Base-by-base conservation (phyloP, 768 basidiomycete species). In the Boletus rex-veris region DNA sequence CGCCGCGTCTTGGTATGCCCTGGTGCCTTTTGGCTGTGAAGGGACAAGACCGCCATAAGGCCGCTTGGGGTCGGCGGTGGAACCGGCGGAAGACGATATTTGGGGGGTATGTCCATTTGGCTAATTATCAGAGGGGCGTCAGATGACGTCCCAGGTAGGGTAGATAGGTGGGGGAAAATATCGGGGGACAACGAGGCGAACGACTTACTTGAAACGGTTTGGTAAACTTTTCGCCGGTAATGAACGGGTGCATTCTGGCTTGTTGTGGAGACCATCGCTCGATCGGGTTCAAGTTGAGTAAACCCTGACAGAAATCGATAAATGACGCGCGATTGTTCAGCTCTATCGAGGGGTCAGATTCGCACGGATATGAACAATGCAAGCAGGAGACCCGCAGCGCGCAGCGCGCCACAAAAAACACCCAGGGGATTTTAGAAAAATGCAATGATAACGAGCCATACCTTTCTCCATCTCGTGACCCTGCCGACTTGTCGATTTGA, bases 261-360 rank as follows among this genome's bases (percentile, higher is more conserved):
- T 99, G 95, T 65, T 97, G 93, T 24, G 97, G 96, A 11, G 95
- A 88, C 97, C 97, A 99, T 51, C 97, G 81, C 54, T 92, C 89
- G 51, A 96, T 85, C 16, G 97, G 96, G 65, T 98, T 93, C 74
- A 99, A 74, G 68, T 97, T 88, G 56, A 99, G 78, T 19, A 98
- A 78, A 33, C 97, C 97, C 69, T 90, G 86, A 53, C 94, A 96
- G 72, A 99, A 98, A 73, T 99, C 95, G 72, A 98, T 92, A 74
- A 99, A 98, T 14, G 96, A 89, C 45, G 90, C 81, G 42, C 97
- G 83, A 65, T 94, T 92, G 62, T 93, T 89, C 78, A 95, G 81
- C 74, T 98, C 97, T 97, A 69, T 48, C 26, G 41, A 19, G 16
- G 19, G 30, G 49, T 64, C 48, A 67, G 65, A 55, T 53, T 61